A percentile compares a stretch with the other conserved stretches of the same genome.
Conservation (phyloP, 371 early-diverging fungal genomes). For the Funneliformis caledonium region DNA sequence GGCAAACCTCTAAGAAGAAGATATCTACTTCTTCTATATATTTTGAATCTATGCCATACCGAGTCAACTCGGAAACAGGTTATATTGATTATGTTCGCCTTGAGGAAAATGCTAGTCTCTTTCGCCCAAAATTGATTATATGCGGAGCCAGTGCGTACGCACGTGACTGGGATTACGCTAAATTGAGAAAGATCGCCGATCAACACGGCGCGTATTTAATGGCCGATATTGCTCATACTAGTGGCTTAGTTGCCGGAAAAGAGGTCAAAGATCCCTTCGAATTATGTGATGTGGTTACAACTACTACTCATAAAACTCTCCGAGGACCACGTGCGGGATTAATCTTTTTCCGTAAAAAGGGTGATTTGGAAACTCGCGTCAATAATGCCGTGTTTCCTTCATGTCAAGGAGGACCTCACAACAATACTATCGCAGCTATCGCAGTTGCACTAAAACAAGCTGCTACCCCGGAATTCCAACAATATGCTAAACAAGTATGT, state of each 20-base stretch:
- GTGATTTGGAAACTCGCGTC: conserved; percentile 88
- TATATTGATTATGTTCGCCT: conserved; percentile 95
- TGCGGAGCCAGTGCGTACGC: conserved; percentile 98
- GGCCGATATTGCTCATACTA: conserved; percentile 99
- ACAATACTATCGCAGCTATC: conserved; percentile 99
- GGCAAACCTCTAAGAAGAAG: conserved; percentile 99
- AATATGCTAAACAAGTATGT: conserved; percentile 93
- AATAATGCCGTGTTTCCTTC: conserved; percentile 99
- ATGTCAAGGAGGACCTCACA: conserved; percentile 99
- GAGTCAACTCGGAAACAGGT: conserved; percentile 86
- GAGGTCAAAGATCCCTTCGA: conserved; percentile 94
- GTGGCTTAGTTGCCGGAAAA: conserved; percentile 91
- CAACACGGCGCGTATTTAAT: conserved; percentile 93
- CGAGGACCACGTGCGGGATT: conserved; percentile 99
- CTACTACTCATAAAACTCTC: conserved; percentile 99
- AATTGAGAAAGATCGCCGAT: conserved; percentile 92
- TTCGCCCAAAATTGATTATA: conserved; percentile 97
- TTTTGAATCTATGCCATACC: conserved; percentile 99
- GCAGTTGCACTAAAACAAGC: conserved; percentile 98
- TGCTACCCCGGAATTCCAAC: conserved; percentile 88
- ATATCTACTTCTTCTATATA: conserved; percentile 97
- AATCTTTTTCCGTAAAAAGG: conserved; percentile 96
- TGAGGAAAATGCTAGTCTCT: conserved; percentile 88
- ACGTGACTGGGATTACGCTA: conserved; percentile 97
- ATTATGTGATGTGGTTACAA: conserved; percentile 98